Conservation (phyloP, 1,284 basidiomycete genomes). For the Tranzscheliella williamsii region DNA sequence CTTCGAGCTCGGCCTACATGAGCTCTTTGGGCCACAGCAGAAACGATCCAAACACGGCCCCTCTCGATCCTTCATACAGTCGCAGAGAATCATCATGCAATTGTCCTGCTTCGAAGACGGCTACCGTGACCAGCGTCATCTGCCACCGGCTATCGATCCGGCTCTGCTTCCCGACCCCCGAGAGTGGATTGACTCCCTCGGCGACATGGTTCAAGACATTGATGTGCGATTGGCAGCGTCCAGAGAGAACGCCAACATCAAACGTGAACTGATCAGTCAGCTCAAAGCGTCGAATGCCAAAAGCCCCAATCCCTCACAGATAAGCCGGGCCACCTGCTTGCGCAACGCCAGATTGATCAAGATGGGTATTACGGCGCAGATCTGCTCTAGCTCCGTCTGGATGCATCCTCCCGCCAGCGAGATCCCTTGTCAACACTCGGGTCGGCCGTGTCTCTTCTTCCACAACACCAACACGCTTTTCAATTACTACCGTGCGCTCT, state of each 20-base stretch:
- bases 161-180: conserved; percentile 31
- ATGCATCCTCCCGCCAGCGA: conserved; percentile 38
- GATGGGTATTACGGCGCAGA: conserved; percentile 40
- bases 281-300: conserved; percentile 32
- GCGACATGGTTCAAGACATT: conserved; percentile 42
- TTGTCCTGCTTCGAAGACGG: conserved; percentile 42
- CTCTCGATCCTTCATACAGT: conserved; percentile 34
- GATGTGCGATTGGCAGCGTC: conserved; percentile 41
- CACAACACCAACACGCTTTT: conserved; percentile 42
- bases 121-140: conserved; percentile 37
- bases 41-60: conserved; percentile 33
- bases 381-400: conserved; percentile 23
- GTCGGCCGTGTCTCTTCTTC: conserved; percentile 36
- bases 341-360: conserved; percentile 40
- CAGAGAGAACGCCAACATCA: conserved; percentile 42
- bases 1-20: conserved; percentile 60
- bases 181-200: conserved; percentile 41
- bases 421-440: conserved; percentile 37
- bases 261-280: conserved; percentile 33
- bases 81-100: conserved; percentile 34
- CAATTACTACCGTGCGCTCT: conserved; percentile 42
- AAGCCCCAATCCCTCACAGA: conserved; percentile 22
- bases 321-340: conserved; percentile 35
- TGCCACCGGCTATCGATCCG: conserved; percentile 41
- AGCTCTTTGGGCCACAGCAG: conserved; percentile 35